Evolutionary conservation across 1,139 yeast genomes (phyloP), one percentile per base, ranked within the genome.

Genomic region (Suhomyces yuchorum): DNA sequence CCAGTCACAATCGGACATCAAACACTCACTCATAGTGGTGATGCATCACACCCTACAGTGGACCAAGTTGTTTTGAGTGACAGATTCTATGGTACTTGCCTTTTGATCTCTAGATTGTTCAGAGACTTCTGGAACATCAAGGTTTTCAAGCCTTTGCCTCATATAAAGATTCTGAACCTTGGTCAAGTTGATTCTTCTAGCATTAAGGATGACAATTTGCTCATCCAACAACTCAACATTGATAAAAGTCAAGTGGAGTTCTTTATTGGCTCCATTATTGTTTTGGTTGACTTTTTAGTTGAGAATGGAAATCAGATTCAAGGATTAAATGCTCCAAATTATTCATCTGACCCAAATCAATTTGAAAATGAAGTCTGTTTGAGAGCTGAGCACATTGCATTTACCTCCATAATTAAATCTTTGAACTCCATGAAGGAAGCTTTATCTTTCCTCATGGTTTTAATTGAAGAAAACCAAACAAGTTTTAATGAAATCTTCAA

Each of bases 381-480:
- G 54, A 92, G 95, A 66, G 96, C 97, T 1, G 99, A 93, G 62
- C 93, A 89, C 59, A 84, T 92, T 58, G 96, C 96, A 8, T 81
- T 93, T 56, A 84, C 86, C 26, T 83, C 97, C 0, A 73, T 95
- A 39, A 75, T 89, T 42, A 85, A 86, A 57, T 80, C 93, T 7
- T 78, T 92, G 50, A 82, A 80, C 52, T 85, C 92, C 6, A 84
- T 90, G 68, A 88, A 90, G 56, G 98, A 93, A 66, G 96, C 96
- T 0, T 74, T 93, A 41, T 89, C 97, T 1, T 93, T 93, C 64
- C 72, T 95, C 54, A 80, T 87, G 69, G 87, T 95, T 12, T 71
- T 93, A 51, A 77, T 85, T 52, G 96, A 90, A 58, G 97, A 92
- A 62, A 63, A 76, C 60, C 67, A 71, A 58, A 57, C 63, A 53